A percentile compares a stretch with the other conserved stretches of the same genome.
Conservation (phyloP, 2,329 filamentous ascomycete species). For the Fonsecaea multimorphosa region DNA sequence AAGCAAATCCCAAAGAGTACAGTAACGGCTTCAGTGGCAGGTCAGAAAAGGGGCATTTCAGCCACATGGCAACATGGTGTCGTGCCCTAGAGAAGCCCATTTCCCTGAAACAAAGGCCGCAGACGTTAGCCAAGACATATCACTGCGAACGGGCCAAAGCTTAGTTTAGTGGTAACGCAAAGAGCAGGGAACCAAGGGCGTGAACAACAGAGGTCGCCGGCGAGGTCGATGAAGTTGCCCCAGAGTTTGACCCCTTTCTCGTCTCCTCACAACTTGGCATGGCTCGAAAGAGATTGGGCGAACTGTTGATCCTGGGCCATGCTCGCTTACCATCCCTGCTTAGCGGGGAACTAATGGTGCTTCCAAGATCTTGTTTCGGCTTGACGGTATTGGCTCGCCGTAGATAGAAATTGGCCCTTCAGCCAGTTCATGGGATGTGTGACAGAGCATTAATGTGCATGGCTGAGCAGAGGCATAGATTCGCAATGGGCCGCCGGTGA, state of each 20-base stretch:
- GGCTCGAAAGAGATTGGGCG: neutral
- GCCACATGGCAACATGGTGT: constrained; percentile 20
- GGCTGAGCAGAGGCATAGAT: neutral
- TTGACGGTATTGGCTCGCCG: neutral
- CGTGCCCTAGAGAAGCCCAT: constrained; percentile 1
- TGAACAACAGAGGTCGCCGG: neutral
- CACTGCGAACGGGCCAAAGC: neutral
- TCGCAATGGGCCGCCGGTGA: neutral
- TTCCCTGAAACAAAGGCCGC: constrained; percentile 7
- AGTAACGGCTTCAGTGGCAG: neutral
- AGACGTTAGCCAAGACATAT: neutral
- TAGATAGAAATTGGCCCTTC: neutral
- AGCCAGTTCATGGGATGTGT: neutral
- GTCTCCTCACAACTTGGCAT: constrained; percentile 51
- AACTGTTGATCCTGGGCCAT: constrained; percentile 58
- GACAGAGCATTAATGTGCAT: neutral
- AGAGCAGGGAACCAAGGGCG: neutral
- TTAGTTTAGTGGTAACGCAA: neutral
- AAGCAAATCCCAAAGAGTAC: constrained; percentile 5
- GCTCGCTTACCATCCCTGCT: constrained; percentile 60
- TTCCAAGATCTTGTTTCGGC: neutral
- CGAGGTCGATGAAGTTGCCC: neutral
- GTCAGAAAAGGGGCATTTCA: constrained; percentile 17
- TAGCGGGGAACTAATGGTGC: constrained; percentile 44
- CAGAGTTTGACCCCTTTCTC: constrained; percentile 49